Evolutionary conservation across 2,329 filamentous ascomycete genomes (phyloP), one percentile per base, ranked within the genome.

Genomic region (Microcyclospora tardicrescens): DNA sequence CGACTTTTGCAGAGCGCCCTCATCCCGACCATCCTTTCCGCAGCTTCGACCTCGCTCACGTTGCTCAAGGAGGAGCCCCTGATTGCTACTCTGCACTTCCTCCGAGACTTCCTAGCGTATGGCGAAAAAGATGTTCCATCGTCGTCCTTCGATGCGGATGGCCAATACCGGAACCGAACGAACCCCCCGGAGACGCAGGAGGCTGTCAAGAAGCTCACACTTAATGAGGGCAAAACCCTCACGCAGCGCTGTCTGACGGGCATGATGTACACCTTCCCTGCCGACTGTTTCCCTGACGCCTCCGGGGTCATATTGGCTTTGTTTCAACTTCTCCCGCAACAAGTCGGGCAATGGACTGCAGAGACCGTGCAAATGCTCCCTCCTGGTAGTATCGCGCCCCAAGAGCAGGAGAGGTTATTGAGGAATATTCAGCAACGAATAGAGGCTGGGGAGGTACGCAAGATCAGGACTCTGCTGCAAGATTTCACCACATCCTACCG

Each of bases 231-330:
- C 29, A 79, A 85, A 53, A 66, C 77, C 40, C 69, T 98, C 19
- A 79, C 91, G 6, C 89, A 94, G 62, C 82, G 87, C 46, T 79
- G 93, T 41, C 72, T 98, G 66, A 91, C 87, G 1, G 91, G 91
- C 43, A 93, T 98, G 87, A 96, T 98, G 89, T 95, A 95, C 59
- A 93, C 82, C 0, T 98, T 98, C 64, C 93, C 91, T 0, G 77
- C 84, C 33, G 91, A 96, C 60, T 95, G 87, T 63, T 93, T 96
- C 56, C 80, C 87, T 0, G 91, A 98, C 57, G 87, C 86, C 12
- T 94, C 85, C 35, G 87, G 86, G 4, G 84, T 94, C n/a, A 65
- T 98, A 37, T 75, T 98, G 43, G 79, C 81, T 3, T 70, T 96
- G 47, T 94, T 98, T 57, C 81, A 94, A 59, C 67, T 96, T 31